These are phyloP conservation scores for Cyberlindnera bimundalis DNA, from an alignment of 805 yeast genomes.

Conservation along the genomic window DNA sequence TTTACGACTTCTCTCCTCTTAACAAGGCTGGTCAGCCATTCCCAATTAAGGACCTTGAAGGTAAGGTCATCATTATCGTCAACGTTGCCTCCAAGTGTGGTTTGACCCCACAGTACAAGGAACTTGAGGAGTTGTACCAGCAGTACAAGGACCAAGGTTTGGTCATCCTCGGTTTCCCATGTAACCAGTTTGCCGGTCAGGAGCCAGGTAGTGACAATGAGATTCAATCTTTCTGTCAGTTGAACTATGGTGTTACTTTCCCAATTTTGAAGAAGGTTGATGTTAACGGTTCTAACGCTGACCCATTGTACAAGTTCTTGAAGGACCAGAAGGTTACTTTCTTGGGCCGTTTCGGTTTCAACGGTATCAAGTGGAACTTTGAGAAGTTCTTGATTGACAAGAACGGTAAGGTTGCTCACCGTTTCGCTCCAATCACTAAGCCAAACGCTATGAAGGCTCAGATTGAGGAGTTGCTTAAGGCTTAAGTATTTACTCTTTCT, in stretches of 20 bases:
- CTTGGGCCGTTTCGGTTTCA: constrained; percentile 50
- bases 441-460: constrained; percentile 59
- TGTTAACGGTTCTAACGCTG: constrained; percentile 81
- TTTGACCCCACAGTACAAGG: constrained; percentile 76
- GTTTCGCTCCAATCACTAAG: constrained; percentile 65
- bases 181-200: constrained; percentile 85
- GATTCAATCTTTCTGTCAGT: constrained; percentile 68
- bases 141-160: constrained; percentile 66
- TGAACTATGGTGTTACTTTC: constrained; percentile 88
- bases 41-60: constrained; percentile 60
- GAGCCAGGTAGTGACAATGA: constrained; percentile 69
- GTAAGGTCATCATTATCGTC: constrained; percentile 79
- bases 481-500: no score
- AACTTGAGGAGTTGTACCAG: constrained; percentile 64
- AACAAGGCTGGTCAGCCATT: constrained; percentile 58
- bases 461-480: constrained; percentile 53
- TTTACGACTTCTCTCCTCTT: constrained; percentile 65
- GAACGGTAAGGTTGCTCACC: constrained; percentile 58
- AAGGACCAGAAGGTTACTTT: constrained; percentile 59
- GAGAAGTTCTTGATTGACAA: constrained; percentile 65
- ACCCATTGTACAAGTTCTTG: constrained; percentile 76
- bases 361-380: constrained; percentile 75
- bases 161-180: constrained; percentile 78
- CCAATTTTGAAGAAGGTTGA: constrained; percentile 84
- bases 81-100: constrained; percentile 89